Conservation (phyloP, 768 basidiomycete genomes). For the Candolleomyces aberdarensis region DNA sequence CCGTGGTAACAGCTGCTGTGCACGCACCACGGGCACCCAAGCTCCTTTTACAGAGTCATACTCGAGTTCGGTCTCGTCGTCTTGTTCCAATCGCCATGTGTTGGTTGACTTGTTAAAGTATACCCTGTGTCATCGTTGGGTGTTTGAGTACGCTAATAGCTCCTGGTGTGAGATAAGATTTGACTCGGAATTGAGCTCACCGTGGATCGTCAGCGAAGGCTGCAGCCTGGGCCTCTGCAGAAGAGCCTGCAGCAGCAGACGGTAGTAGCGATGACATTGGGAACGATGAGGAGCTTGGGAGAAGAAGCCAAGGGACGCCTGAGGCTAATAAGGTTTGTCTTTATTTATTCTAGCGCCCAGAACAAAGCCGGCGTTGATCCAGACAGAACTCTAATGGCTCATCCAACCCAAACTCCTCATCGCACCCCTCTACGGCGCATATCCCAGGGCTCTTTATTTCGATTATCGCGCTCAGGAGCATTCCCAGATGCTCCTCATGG, state of each 20-base stretch:
- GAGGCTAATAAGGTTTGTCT: not conserved
- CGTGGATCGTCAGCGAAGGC: constrained; percentile 79
- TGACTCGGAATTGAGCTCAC: constrained; percentile 26
- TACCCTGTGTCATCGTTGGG: constrained; percentile 40
- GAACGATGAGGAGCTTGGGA: not conserved
- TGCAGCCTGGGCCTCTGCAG: constrained; percentile 53
- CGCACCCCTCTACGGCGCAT: constrained; percentile 85
- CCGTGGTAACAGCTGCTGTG: not conserved
- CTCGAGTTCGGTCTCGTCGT: constrained; percentile 88
- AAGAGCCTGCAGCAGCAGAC: constrained; percentile 49
- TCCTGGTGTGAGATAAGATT: constrained; percentile 10
- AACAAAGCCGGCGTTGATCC: no score
- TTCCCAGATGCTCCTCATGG: constrained; percentile 78
- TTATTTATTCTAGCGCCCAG: not conserved
- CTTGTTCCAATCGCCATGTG: constrained; percentile 89
- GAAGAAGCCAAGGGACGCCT: not conserved
- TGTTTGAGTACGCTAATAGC: constrained; percentile 18
- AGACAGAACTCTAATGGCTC: no score
- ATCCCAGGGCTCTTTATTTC: constrained; percentile 88
- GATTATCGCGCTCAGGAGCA: constrained; percentile 73
- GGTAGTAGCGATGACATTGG: constrained; percentile 47
- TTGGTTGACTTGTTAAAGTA: constrained; percentile 72
- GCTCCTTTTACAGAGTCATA: constrained; percentile 71
- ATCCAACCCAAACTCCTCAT: constrained; percentile 34
- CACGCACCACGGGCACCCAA: constrained; percentile 84